Evolutionary conservation across 2,329 filamentous ascomycete genomes (phyloP).

Genomic region (Lithohypha guttulata): DNA sequence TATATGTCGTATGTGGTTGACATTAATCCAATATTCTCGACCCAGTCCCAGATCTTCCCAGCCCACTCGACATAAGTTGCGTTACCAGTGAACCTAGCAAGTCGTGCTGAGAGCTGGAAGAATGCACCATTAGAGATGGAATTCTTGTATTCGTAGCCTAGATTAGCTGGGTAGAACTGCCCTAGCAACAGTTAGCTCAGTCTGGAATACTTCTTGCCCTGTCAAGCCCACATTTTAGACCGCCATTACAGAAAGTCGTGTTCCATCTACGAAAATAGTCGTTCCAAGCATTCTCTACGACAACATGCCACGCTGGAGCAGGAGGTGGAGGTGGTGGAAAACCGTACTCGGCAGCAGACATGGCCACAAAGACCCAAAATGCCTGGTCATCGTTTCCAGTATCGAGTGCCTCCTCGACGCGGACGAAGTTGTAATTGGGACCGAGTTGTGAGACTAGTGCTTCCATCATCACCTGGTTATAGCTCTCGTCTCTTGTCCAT

Average conservation of each 20-base stretch:
- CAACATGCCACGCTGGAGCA: constrained; percentile 30
- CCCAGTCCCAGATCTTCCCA: constrained; percentile 53
- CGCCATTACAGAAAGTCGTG: constrained; percentile 53
- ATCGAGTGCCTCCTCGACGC: constrained; percentile 29
- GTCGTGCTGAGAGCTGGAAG: constrained; percentile 67
- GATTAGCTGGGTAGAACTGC: constrained; percentile 72
- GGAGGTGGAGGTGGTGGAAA: constrained; percentile 47
- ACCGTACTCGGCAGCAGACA: constrained; percentile 55
- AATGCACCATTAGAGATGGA: constrained; percentile 70
- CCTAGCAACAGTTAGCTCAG: constrained; percentile 24
- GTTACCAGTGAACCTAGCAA: constrained; percentile 56
- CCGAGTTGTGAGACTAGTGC: constrained; percentile 53
- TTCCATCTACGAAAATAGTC: constrained; percentile 62
- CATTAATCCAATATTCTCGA: constrained; percentile 45
- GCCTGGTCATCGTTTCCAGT: constrained; percentile 58
- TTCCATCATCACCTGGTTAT: constrained; percentile 50
- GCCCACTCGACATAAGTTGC: constrained; percentile 54
- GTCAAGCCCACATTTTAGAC: constrained; percentile 44
- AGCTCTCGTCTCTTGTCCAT: constrained; percentile 50
- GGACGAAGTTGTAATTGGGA: constrained; percentile 50
- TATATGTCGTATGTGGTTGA: constrained; percentile 53
- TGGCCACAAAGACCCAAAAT: constrained; percentile 59
- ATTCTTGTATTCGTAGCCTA: constrained; percentile 76
- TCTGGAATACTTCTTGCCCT: neutral
- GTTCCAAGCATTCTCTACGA: constrained; percentile 63